Base-by-base conservation (phyloP, 192 early-diverging fungal genomes). In the Ramicandelaber brevisporus region DNA sequence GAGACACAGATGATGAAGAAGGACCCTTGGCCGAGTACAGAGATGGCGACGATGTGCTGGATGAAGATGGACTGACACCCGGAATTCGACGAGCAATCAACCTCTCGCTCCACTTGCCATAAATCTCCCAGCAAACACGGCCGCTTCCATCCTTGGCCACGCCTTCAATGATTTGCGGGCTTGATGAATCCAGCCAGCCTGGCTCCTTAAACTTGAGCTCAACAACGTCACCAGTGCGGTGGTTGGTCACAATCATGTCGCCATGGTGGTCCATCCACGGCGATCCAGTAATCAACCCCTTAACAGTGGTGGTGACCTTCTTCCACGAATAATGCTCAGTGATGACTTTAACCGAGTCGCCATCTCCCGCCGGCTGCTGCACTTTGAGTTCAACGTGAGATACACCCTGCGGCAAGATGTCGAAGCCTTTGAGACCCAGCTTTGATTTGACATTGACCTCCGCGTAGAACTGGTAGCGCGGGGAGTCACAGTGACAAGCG, bases 181-280 rank as follows among this genome's bases (percentile, higher is more conserved):
- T 64, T 46, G 41, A 67, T 45, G 57, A 63, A 34, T 68, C 67
- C 29, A 68, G 61, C 67, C 71, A 72, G 10, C 67, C 69, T 14
- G 67, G 64, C 15, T 66, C 67, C 50, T 77, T 68, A 48, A 84
- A 84, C 0, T 70, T 80, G 32, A 88, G 43, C 11, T 49, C 44
- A 32, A 70, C 75, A n/a, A 31, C 34, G 31, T 88, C 78, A 19
- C 76, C 73, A 0, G 83, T 84, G n/a, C 72, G 60, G 47, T 72
- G 70, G 48, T 88, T 88, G 8, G 44, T 40, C 11, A 83, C 59
- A n/a, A 66, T 43, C 50, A 88, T 68, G 33, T 88, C 83, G 20
- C 83, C 83, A 38, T 70, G 67, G 37, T 78, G 72, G 34, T 82
- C 80, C 34, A 88, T 75, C 63, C 68, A 73, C 12, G 79, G 66